phyloP scores from a whole-genome alignment of 768 basidiomycete genomes.

The Paxillus ammoniavirescens region DNA sequence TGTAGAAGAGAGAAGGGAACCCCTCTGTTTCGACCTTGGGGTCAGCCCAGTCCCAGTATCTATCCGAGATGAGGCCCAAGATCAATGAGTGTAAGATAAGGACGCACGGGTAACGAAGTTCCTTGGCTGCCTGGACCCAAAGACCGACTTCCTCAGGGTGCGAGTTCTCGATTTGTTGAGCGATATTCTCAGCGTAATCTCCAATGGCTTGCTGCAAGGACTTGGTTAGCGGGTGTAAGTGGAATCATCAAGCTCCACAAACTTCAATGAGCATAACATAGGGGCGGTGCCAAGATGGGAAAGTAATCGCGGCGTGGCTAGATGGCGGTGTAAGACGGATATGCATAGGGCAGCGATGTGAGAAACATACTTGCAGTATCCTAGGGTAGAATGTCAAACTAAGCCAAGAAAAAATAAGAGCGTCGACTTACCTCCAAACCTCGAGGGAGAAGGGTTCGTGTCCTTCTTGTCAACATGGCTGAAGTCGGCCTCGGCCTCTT shows the following conservation, averaged over 20 bases:
- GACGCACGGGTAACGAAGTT: conserved; percentile 29
- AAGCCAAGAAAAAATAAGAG: background rate
- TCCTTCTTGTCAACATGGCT: conserved; percentile 22
- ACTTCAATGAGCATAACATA: conserved; percentile 28
- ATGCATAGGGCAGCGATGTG: background rate
- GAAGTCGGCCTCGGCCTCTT: conserved; percentile 17
- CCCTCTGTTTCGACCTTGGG: conserved; percentile 16
- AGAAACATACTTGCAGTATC: conserved; percentile 26
- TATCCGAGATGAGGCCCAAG: conserved; percentile 3
- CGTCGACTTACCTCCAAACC: conserved; percentile 22
- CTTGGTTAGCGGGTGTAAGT: background rate
- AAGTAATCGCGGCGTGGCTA: conserved; percentile 21
- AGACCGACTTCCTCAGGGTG: conserved; percentile 15
- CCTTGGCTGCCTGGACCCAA: conserved; percentile 20
- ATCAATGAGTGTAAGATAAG: background rate
- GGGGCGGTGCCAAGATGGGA: conserved; percentile 28
- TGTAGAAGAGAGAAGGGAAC: conserved; percentile 20
- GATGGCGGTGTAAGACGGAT: background rate
- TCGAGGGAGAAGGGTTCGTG: conserved; percentile 21
- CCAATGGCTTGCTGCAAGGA: conserved; percentile 26
- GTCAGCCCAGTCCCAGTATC: conserved; percentile 32
- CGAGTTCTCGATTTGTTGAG: conserved; percentile 21
- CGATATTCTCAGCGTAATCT: conserved; percentile 22
- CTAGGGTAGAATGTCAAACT: conserved; percentile 4
- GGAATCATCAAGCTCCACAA: background rate